phyloP scores from a whole-genome alignment of 2,329 filamentous ascomycete genomes.

The Chaetothyriales sp. region DNA sequence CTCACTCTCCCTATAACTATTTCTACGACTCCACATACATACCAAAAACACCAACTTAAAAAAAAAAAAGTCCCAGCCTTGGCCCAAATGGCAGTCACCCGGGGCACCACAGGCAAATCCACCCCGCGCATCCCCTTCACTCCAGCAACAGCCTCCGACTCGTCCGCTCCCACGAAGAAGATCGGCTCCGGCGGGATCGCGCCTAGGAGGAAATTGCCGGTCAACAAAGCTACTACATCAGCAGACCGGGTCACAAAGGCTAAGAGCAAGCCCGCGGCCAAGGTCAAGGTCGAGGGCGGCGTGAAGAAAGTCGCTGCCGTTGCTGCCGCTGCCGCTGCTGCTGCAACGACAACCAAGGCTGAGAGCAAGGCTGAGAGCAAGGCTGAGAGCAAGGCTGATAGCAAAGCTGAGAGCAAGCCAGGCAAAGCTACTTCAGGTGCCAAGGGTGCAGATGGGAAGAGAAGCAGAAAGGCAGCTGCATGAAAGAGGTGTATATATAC shows the following conservation, averaged over 20 bases:
- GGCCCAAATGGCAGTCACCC: slow-evolving; percentile 19
- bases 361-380: not conserved
- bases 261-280: slow-evolving; percentile 19
- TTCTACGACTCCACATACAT: not conserved
- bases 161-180: slow-evolving; percentile 8
- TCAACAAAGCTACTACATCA: too few species aligned
- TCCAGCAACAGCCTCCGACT: slow-evolving; percentile 14
- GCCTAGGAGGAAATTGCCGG: slow-evolving; percentile 13
- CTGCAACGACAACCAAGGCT: too few species aligned
- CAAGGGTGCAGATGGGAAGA: slow-evolving; percentile 23
- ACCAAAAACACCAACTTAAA: not conserved
- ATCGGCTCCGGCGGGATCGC: not conserved
- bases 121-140: slow-evolving; percentile 16
- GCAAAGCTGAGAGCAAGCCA: slow-evolving; percentile 20
- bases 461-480: slow-evolving; percentile 1
- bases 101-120: slow-evolving; percentile 17
- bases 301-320: slow-evolving; percentile 14
- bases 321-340: not conserved
- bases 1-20: too few species aligned
- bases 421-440: slow-evolving; percentile 26
- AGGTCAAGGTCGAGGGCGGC: slow-evolving; percentile 22
- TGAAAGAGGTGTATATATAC: not conserved
- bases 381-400: not conserved
- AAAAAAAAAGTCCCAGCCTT: not conserved
- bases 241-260: slow-evolving; percentile 12